These are phyloP conservation scores for Raphanus sativus DNA, from an alignment of 345 rosid species.

Conservation along the genomic window DNA sequence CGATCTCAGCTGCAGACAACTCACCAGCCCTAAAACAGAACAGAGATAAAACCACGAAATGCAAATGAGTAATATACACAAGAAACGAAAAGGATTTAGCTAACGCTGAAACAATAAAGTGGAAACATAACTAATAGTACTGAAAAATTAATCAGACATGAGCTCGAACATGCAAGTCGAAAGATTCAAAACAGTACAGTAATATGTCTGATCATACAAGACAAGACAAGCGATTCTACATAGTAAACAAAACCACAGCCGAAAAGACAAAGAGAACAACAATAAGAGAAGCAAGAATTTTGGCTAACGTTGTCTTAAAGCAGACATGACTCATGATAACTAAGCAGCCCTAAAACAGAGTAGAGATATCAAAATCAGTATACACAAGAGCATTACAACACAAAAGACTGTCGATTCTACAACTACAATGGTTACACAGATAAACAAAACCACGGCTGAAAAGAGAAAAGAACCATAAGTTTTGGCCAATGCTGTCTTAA, in stretches of 20 bases:
- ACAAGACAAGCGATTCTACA: neutral
- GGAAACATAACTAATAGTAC: no score
- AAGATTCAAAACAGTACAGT: neutral
- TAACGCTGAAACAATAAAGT: neutral
- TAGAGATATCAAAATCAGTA: no score
- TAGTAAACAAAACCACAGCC: no score
- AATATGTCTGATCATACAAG: no score
- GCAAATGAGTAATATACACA: neutral
- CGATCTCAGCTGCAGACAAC: conserved; percentile 64
- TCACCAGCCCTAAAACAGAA: conserved; percentile 66
- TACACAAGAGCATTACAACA: no score
- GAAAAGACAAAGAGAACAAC: no score
- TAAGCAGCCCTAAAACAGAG: no score
- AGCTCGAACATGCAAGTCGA: no score
- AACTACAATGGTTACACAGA: neutral
- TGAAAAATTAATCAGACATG: neutral
- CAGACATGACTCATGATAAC: no score
- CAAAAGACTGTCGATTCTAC: neutral
- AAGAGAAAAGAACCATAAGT: neutral
- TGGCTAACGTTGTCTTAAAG: no score
- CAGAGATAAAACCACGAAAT: neutral
- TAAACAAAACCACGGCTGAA: neutral
- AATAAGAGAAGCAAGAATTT: no score
- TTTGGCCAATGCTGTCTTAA: neutral
- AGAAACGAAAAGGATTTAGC: neutral